These are phyloP conservation scores for Boletus fagicola DNA, from an alignment of 768 basidiomycete species.

Conservation along the genomic window DNA sequence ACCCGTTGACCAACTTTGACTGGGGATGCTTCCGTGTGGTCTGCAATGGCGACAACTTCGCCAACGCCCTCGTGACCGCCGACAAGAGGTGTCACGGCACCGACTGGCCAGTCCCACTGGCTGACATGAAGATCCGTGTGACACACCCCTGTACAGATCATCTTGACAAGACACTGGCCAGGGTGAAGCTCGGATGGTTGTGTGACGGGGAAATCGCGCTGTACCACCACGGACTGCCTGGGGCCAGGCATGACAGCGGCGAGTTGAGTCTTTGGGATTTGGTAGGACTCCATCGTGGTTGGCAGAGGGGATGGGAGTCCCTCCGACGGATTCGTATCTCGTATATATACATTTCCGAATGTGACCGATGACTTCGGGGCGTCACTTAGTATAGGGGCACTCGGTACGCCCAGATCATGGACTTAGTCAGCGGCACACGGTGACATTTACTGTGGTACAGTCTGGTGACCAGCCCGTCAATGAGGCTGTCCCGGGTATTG, in stretches of 20 bases:
- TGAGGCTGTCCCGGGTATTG: no score
- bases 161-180: conserved; percentile 73
- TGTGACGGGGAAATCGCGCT: conserved; percentile 53
- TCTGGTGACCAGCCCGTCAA: no score
- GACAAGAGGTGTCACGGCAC: conserved; percentile 62
- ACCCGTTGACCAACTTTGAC: conserved; percentile 78
- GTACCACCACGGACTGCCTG: conserved; percentile 33
- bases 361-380: no score
- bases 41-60: conserved; percentile 74
- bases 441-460: no score
- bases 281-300: conserved; percentile 1
- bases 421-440: no score
- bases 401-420: no score
- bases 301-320: not conserved
- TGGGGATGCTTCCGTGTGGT: conserved; percentile 53
- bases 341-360: no score
- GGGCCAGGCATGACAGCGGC: conserved; percentile 39
- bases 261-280: conserved; percentile 42
- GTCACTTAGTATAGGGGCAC: no score
- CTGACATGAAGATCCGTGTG: conserved; percentile 81
- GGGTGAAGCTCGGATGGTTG: conserved; percentile 54
- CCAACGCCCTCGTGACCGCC: conserved; percentile 89
- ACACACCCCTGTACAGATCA: conserved; percentile 80
- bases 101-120: conserved; percentile 76
- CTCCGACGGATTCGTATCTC: no score